These are phyloP conservation scores for Kuraishia piskuri DNA, from an alignment of 805 yeast species.

Conservation along the genomic window DNA sequence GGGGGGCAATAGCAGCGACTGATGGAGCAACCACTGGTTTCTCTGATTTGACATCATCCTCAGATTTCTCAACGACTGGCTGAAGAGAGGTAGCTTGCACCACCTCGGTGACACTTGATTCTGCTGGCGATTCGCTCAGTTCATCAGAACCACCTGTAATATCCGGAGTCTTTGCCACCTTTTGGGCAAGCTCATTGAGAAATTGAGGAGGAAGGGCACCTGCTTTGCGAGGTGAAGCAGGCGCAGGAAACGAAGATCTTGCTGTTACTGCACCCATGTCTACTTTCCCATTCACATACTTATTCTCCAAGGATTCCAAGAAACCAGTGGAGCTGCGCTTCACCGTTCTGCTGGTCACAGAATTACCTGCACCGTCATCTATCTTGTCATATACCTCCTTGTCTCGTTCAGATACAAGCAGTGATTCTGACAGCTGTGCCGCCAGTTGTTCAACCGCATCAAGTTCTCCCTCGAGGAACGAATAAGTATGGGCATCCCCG, in stretches of 20 bases:
- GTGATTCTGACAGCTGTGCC: constrained; percentile 6
- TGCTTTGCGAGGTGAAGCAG: constrained; percentile 25
- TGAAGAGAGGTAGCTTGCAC: not conserved
- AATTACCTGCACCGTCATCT: not conserved
- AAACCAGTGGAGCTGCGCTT: constrained; percentile 3
- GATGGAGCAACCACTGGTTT: constrained; percentile 6
- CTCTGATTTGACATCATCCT: not conserved
- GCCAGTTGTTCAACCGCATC: constrained; percentile 33
- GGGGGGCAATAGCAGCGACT: constrained; percentile 10
- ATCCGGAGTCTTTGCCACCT: constrained; percentile 35
- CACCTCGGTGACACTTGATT: too few species aligned
- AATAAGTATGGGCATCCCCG: constrained; percentile 4
- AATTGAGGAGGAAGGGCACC: constrained; percentile 36
- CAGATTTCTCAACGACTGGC: not conserved
- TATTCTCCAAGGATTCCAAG: constrained; percentile 27
- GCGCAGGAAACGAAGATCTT: not conserved
- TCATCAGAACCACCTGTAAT: constrained; percentile 10
- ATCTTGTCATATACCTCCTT: not conserved
- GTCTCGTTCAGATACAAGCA: not conserved
- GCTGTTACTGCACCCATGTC: constrained; percentile 11
- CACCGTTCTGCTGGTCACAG: not conserved
- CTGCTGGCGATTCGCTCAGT: not conserved
- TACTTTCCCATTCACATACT: constrained; percentile 36
- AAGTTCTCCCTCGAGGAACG: constrained; percentile 25
- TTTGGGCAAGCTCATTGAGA: constrained; percentile 42